Evolutionary conservation across 2,329 filamentous ascomycete genomes (phyloP).

Genomic region (Dactylonectria estremocensis): DNA sequence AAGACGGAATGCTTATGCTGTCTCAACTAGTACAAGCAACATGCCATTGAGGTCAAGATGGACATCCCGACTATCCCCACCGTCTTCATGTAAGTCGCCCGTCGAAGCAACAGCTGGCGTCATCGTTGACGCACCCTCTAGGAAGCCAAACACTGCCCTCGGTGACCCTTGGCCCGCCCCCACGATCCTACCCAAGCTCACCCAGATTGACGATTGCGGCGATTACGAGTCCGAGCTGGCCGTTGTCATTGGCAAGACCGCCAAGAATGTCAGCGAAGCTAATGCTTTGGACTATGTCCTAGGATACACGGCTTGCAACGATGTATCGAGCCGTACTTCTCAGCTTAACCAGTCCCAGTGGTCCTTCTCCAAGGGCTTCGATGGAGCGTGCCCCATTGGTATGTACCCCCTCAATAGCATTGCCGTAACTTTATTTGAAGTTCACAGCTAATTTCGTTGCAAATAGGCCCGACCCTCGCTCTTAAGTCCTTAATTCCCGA

Average conservation of each 20-base stretch:
- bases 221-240: constrained; percentile 74
- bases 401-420: not conserved
- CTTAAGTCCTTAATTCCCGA: constrained; percentile 69
- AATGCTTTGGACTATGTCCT: constrained; percentile 73
- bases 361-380: constrained; percentile 71
- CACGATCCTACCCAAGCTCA: constrained; percentile 65
- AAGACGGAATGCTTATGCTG: constrained; percentile 28
- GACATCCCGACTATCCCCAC: constrained; percentile 68
- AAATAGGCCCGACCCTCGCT: constrained; percentile 76
- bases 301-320: constrained; percentile 75
- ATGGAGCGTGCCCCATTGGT: constrained; percentile 67
- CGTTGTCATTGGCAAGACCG: constrained; percentile 66
- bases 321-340: constrained; percentile 65
- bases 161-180: constrained; percentile 68
- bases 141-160: constrained; percentile 68
- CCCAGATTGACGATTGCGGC: constrained; percentile 65
- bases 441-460: constrained; percentile 9
- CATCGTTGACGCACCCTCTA: constrained; percentile 9
- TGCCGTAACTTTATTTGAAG: not conserved
- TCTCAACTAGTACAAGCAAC: constrained; percentile 52
- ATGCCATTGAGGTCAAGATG: constrained; percentile 65
- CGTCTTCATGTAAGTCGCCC: constrained; percentile 64
- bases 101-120: too few species aligned
- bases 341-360: constrained; percentile 49
- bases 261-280: constrained; percentile 68